These are phyloP conservation scores for Margaritispora aquatica DNA, from an alignment of 495 filamentous ascomycete species.

Conservation along the genomic window DNA sequence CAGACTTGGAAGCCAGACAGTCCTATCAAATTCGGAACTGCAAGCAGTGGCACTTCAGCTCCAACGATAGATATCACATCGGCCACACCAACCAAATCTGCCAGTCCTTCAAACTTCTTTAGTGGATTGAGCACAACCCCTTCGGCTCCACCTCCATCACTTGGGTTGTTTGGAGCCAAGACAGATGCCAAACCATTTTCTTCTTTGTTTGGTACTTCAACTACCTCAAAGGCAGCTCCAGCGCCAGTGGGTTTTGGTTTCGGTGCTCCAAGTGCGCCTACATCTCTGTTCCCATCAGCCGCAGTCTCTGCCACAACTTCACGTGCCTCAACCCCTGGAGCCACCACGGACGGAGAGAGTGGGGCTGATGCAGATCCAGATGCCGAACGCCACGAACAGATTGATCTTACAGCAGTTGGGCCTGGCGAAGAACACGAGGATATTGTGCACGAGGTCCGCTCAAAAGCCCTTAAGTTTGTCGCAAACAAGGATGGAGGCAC, in stretches of 20 bases:
- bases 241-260: conserved; percentile 26
- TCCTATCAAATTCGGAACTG: conserved; percentile 41
- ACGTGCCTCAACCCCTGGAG: conserved; percentile 43
- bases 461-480: conserved; percentile 52
- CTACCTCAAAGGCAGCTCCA: conserved; percentile 5
- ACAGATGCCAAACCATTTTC: conserved; percentile 1
- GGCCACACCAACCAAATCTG: conserved; percentile 27
- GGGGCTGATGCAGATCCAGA: conserved; percentile 23
- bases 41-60: conserved; percentile 10
- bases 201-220: conserved; percentile 12
- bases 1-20: conserved; percentile 46
- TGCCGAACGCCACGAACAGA: conserved; percentile 40
- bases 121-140: not conserved
- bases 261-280: conserved; percentile 28
- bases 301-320: conserved; percentile 35
- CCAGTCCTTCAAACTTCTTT: conserved; percentile 10
- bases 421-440: conserved; percentile 69
- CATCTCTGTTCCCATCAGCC: conserved; percentile 32
- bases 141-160: not conserved
- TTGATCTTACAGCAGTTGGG: conserved; percentile 55
- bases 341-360: conserved; percentile 32
- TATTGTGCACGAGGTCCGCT: conserved; percentile 53
- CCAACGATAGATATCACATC: conserved; percentile 30
- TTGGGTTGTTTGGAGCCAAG: conserved; percentile 13
- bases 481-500: conserved; percentile 22